Conservation (phyloP, 2,329 filamentous ascomycete species). For the Colletotrichum aenigma region DNA sequence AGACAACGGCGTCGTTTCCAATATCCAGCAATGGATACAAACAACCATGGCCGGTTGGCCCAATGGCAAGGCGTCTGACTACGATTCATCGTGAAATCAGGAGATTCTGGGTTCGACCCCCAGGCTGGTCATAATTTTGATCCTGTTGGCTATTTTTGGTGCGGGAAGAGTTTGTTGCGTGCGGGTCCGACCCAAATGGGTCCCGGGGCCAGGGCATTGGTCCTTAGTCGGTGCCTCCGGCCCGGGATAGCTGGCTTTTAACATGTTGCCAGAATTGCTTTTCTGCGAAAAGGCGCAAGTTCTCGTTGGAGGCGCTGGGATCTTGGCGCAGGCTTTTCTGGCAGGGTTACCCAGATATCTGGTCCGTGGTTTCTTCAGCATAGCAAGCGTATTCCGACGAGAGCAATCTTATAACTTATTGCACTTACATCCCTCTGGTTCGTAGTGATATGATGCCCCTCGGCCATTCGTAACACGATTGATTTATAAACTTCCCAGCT, state of each 20-base stretch:
- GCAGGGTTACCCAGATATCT: not conserved
- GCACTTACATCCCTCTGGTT: not conserved
- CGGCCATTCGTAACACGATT: not conserved
- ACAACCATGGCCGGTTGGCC: conserved; percentile 29
- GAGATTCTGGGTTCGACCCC: conserved; percentile 23
- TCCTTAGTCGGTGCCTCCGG: not conserved
- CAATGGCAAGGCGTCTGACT: conserved; percentile 49
- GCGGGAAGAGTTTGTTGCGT: not conserved
- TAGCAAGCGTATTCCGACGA: not conserved
- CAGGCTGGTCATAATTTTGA: conserved; percentile 16
- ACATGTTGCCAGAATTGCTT: not conserved
- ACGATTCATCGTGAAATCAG: conserved; percentile 27
- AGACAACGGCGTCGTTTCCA: not conserved
- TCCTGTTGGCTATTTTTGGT: not conserved
- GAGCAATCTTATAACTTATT: not conserved
- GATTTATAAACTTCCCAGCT: not conserved
- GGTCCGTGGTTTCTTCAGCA: not conserved
- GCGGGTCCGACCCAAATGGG: conserved; percentile 3
- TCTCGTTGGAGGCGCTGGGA: not conserved
- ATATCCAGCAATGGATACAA: not conserved
- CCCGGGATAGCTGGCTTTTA: not conserved
- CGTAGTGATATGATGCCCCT: not conserved
- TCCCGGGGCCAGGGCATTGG: not conserved
- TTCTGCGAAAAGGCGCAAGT: not conserved
- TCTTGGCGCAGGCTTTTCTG: not conserved